phyloP scores from a whole-genome alignment of 371 early-diverging fungal genomes.

The Mortierella sp. region DNA sequence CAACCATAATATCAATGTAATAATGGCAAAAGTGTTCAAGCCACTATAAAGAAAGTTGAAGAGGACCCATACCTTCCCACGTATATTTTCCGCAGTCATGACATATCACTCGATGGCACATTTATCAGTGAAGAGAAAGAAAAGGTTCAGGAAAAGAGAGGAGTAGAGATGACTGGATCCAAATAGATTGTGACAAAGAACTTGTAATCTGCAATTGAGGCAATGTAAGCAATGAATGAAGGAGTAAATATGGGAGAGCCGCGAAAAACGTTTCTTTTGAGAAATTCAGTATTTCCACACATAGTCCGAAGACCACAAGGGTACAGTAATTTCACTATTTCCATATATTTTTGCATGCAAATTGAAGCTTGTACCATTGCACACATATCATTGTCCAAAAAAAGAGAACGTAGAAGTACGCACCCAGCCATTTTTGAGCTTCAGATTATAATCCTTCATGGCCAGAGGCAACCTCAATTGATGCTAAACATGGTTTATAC shows the following conservation, averaged over 20 bases:
- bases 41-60: slow-evolving; percentile 1
- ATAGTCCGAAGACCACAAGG: background rate
- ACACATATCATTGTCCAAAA: too few species aligned
- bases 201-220: too few species aligned
- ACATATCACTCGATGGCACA: slow-evolving; percentile 48
- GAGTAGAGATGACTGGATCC: background rate
- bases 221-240: background rate
- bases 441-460: too few species aligned
- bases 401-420: too few species aligned
- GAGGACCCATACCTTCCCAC: slow-evolving; percentile 42
- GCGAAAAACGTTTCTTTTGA: background rate
- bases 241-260: background rate
- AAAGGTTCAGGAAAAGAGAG: background rate
- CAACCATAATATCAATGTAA: too few species aligned
- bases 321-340: slow-evolving; percentile 7
- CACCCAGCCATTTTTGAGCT: too few species aligned
- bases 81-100: slow-evolving; percentile 46
- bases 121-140: slow-evolving; percentile 7
- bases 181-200: too few species aligned
- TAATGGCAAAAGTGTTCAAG: too few species aligned
- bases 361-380: too few species aligned
- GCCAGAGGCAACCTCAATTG: too few species aligned
- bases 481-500: too few species aligned
- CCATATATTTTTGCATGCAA: too few species aligned
- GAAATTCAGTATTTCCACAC: background rate